Conservation (phyloP, 352 stramenopile species). For the Phytophthora tentaculata region DNA sequence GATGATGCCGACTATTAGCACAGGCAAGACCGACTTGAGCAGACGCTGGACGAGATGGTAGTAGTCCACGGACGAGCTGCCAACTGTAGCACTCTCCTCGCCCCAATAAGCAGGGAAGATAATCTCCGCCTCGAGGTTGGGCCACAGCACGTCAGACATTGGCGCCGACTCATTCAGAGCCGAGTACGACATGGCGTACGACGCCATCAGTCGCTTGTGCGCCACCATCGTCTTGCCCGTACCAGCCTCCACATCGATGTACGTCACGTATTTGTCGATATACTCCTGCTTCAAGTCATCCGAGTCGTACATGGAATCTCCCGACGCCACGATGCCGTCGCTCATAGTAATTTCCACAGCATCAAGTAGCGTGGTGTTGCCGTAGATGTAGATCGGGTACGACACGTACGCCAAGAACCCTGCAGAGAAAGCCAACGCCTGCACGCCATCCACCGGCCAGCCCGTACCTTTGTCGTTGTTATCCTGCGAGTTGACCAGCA, state of each 20-base stretch:
- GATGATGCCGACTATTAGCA: constrained; percentile 54
- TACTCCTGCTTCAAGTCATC: constrained; percentile 52
- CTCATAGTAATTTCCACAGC: constrained; percentile 59
- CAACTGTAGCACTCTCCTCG: constrained; percentile 50
- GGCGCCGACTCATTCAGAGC: constrained; percentile 33
- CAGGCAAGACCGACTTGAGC: constrained; percentile 49
- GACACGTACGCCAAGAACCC: constrained; percentile 77
- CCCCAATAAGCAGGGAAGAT: constrained; percentile 68
- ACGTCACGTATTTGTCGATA: constrained; percentile 57
- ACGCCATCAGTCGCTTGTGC: constrained; percentile 61
- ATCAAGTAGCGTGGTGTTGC: constrained; percentile 51
- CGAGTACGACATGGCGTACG: constrained; percentile 61
- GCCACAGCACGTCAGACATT: constrained; percentile 74
- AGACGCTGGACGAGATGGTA: constrained; percentile 53
- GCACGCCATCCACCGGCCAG: constrained; percentile 70
- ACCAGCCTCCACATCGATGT: constrained; percentile 66
- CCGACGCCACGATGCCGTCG: constrained; percentile 45
- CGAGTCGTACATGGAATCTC: constrained; percentile 48
- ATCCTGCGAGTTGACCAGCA: constrained; percentile 39
- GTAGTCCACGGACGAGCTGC: constrained; percentile 35
- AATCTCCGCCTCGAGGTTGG: constrained; percentile 56
- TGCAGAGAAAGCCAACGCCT: constrained; percentile 59
- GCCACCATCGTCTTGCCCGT: constrained; percentile 77
- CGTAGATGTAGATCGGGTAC: constrained; percentile 69
- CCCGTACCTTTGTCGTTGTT: constrained; percentile 51